Evolutionary conservation across 176 grass and related monocot species (phyloP), one percentile per base, ranked within the genome.

Genomic region (Hyparrhenia diplandra): DNA sequence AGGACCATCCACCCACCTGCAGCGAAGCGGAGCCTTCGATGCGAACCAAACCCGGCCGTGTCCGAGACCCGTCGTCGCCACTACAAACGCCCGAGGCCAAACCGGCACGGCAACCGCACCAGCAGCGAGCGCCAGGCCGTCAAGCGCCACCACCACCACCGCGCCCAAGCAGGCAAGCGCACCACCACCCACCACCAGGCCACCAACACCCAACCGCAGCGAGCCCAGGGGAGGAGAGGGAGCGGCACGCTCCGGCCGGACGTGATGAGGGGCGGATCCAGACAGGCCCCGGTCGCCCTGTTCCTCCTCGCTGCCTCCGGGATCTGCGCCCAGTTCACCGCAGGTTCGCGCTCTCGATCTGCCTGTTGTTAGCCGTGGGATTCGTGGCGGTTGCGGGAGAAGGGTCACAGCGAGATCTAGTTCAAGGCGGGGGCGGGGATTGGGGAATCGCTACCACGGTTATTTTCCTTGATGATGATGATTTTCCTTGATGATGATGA

Each of bases 281-380:
- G 54, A 62, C 80, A 80, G 43, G 25, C 67, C 73, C 63, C 77
- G 65, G 72, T 72, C 55, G 72, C 60, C 1, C 16, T 70, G 43
- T 58, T 88, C 49, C 13, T 89, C 80, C 77, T 90, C 7, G 67
- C 25, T 16, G 72, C 87, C 73, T 42, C 81, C 75, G 82, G 70
- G 59, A 84, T 76, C 91, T 83, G 69, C 73, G 59, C 35, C 42
- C 84, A 86, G 68, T 75, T 90, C 67, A 51, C 68, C 23, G 47
- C 88, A 83, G 88, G 88, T 90, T 64, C 47, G 83, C 61, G 30
- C 79, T 35, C 40, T 45, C 60, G 21, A 80, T 64, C 47, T 65
- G 45, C 28, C 60, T 20, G 5, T 54, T 2, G 45, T 5, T 16
- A 7, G 25, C 72, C 20, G 10, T 23, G 7, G 20, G 71, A 69